A percentile compares a stretch with the other conserved stretches of the same genome.
Conservation (phyloP, 192 early-diverging fungal genomes). For the Backusella mclennaniae region DNA sequence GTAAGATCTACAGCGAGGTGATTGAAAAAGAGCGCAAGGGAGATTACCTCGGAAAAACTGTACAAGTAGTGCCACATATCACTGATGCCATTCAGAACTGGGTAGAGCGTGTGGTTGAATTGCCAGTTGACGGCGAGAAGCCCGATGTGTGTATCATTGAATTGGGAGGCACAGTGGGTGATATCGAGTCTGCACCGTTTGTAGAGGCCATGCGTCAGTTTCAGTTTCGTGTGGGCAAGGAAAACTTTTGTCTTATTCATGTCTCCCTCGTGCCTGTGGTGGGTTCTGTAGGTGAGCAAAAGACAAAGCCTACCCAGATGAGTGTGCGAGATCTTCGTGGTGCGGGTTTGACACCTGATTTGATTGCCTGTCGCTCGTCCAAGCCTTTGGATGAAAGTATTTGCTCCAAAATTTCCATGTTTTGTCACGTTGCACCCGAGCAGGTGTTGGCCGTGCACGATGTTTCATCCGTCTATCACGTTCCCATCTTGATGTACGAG, state of each 20-base stretch:
- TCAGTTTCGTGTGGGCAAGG: slow-evolving; percentile 98
- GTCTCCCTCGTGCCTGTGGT: slow-evolving; percentile 97
- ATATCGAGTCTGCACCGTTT: slow-evolving; percentile 98
- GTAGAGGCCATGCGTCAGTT: slow-evolving; percentile 99
- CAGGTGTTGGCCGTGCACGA: slow-evolving; percentile 96
- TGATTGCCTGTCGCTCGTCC: slow-evolving; percentile 94
- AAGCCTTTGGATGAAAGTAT: slow-evolving; percentile 83
- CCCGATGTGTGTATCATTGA: slow-evolving; percentile 99
- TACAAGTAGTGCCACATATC: slow-evolving; percentile 98
- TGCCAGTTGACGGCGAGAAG: slow-evolving; percentile 81
- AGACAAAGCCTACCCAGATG: slow-evolving; percentile 99
- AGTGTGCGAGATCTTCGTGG: slow-evolving; percentile 93
- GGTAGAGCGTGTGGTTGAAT: slow-evolving; percentile 89
- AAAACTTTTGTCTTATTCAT: slow-evolving; percentile 97
- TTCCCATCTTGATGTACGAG: slow-evolving; percentile 87
- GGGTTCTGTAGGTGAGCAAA: slow-evolving; percentile 97
- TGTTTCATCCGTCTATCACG: slow-evolving; percentile 95
- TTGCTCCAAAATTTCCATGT: slow-evolving; percentile 94
- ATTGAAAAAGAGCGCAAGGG: slow-evolving; percentile 94
- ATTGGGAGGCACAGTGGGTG: slow-evolving; percentile 97
- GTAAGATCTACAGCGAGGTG: slow-evolving; percentile 95
- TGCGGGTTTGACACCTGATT: slow-evolving; percentile 90
- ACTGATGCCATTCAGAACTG: slow-evolving; percentile 98
- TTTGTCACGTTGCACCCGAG: slow-evolving; percentile 93
- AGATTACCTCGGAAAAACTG: slow-evolving; percentile 99